Evolutionary conservation across 2,329 filamentous ascomycete species (phyloP).

Genomic region (Huntiella moniliformis): DNA sequence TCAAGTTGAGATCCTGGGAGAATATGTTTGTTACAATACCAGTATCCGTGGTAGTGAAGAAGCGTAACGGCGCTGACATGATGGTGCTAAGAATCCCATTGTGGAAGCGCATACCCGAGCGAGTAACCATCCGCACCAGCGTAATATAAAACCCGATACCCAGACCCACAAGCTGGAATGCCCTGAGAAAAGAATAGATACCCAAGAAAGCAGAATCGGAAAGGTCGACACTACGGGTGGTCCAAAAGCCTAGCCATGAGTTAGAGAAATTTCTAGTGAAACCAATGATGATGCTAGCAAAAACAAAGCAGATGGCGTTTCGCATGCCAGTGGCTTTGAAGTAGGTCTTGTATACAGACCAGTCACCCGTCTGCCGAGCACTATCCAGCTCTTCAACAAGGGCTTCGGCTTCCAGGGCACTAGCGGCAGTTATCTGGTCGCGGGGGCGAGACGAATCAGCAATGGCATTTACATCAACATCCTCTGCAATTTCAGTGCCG

Average conservation of each 20-base stretch:
- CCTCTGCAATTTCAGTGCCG: not conserved
- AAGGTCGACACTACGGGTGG: conserved; percentile 15
- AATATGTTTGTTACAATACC: conserved; percentile 26
- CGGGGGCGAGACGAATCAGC: not conserved
- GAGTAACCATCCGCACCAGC: conserved; percentile 1
- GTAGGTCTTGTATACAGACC: conserved; percentile 20
- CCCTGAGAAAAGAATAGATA: conserved; percentile 13
- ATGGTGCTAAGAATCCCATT: conserved; percentile 18
- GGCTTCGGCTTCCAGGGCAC: no score
- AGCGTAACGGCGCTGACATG: conserved; percentile 22
- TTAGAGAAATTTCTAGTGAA: conserved; percentile 17
- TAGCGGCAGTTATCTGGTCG: no score
- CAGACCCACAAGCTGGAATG: conserved; percentile 11
- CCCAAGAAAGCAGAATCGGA: conserved; percentile 19
- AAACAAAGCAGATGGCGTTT: conserved; percentile 13
- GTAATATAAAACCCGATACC: not conserved
- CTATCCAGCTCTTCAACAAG: not conserved
- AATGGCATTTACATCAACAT: not conserved
- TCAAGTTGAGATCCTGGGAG: conserved; percentile 25
- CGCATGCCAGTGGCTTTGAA: conserved; percentile 15
- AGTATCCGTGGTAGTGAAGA: conserved; percentile 24
- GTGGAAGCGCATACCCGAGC: conserved; percentile 19
- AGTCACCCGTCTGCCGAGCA: conserved; percentile 18
- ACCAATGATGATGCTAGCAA: conserved; percentile 15
- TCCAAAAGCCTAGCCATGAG: conserved; percentile 26